Evolutionary conservation across 495 filamentous ascomycete species (phyloP).

Genomic region (Lasiosphaeria miniovina): DNA sequence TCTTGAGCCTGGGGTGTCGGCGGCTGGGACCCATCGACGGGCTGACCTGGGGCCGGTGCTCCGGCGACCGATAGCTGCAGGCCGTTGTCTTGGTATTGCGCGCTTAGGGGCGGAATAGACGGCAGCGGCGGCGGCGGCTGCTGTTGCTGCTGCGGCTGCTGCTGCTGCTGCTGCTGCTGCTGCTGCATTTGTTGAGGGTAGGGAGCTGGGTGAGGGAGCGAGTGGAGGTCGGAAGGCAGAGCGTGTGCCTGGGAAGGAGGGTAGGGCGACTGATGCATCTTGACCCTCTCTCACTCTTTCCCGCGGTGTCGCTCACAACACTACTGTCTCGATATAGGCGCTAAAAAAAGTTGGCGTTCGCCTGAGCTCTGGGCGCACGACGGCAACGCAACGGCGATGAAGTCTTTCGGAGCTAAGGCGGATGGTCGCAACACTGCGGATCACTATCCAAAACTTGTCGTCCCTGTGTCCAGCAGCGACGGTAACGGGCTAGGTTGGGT

Average conservation of each 20-base stretch:
- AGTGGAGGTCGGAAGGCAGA: constrained; percentile 21
- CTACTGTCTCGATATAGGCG: no score
- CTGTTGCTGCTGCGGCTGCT: constrained; percentile 19
- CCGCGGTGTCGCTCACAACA: no score
- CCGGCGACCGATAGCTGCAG: constrained; percentile 18
- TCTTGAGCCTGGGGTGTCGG: constrained; percentile 19
- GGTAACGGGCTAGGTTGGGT: no score
- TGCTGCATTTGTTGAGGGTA: constrained; percentile 23
- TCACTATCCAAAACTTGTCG: no score
- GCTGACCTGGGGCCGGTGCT: constrained; percentile 19
- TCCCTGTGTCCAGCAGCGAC: no score
- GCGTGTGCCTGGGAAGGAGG: constrained; percentile 19
- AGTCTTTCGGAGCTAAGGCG: no score
- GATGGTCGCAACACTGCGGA: no score
- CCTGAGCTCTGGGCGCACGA: no score
- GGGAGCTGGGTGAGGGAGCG: constrained; percentile 13
- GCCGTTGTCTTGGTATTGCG: constrained; percentile 24
- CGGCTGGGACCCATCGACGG: constrained; percentile 19
- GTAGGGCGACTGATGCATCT: constrained; percentile 25
- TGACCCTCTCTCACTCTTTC: not conserved
- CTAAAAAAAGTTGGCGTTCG: no score
- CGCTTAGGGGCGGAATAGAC: constrained; percentile 27
- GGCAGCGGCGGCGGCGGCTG: constrained; percentile 29
- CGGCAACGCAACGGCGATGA: no score
- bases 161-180: constrained; percentile 20